These are phyloP conservation scores for Keithomyces neogunnii DNA, from an alignment of 2,329 filamentous ascomycete genomes.

Conservation along the genomic window DNA sequence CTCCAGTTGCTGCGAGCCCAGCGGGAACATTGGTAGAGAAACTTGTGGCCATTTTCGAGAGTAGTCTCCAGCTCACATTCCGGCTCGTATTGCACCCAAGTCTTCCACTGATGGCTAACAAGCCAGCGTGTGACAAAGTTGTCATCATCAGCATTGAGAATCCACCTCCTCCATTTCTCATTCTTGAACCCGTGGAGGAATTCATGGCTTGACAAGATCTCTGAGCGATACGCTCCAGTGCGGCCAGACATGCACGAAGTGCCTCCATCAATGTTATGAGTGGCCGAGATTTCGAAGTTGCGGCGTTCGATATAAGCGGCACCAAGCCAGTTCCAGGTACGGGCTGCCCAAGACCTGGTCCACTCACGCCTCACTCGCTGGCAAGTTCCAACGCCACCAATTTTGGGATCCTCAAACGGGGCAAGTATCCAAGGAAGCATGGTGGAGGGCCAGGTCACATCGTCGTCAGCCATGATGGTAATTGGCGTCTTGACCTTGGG, in stretches of 20 bases:
- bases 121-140: constrained; percentile 98
- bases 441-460: constrained; percentile 84
- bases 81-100: constrained; percentile 86
- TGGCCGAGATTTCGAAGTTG: constrained; percentile 95
- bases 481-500: constrained; percentile 76
- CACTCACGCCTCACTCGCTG: constrained; percentile 71
- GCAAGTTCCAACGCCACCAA: constrained; percentile 87
- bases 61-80: constrained; percentile 92
- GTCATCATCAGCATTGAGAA: constrained; percentile 93
- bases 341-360: constrained; percentile 47
- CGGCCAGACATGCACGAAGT: constrained; percentile 95
- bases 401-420: constrained; percentile 75
- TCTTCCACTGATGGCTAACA: constrained; percentile 86
- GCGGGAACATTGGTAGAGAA: constrained; percentile 84
- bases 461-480: constrained; percentile 90
- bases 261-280: constrained; percentile 88
- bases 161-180: constrained; percentile 81
- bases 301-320: constrained; percentile 87
- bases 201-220: constrained; percentile 75
- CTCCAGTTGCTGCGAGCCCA: constrained; percentile 98
- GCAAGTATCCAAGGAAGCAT: constrained; percentile 87
- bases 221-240: constrained; percentile 83
- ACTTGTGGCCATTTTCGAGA: constrained; percentile 79
- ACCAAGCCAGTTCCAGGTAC: constrained; percentile 81
- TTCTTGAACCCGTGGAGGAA: constrained; percentile 88